Conservation (phyloP, 2,329 filamentous ascomycete species). For the Talaromyces verruculosus region DNA sequence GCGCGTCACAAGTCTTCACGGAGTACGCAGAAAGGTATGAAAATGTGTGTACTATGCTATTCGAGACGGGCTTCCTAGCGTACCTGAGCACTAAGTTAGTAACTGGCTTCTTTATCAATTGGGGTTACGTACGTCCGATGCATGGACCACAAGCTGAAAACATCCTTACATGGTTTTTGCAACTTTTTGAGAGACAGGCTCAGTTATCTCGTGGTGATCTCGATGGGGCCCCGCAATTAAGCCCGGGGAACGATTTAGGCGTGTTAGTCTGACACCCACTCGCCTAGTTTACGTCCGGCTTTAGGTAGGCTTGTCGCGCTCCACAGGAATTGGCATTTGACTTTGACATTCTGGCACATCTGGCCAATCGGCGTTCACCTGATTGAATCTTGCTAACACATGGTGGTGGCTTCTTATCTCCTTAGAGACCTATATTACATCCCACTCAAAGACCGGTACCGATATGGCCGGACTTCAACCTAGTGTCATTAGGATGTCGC, state of each 20-base stretch:
- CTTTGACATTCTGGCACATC: background rate
- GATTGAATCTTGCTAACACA: background rate
- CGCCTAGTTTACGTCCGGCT: background rate
- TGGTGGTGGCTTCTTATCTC: background rate
- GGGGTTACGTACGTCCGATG: background rate
- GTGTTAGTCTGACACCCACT: background rate
- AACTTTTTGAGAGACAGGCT: background rate
- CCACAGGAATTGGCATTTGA: background rate
- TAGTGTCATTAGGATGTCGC: background rate
- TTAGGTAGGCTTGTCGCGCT: slow-evolving; percentile 1
- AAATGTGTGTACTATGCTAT: background rate
- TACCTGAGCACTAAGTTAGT: background rate
- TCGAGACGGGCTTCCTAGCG: background rate
- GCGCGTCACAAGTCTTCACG: background rate
- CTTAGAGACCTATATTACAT: background rate
- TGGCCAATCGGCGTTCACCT: background rate
- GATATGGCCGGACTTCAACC: background rate
- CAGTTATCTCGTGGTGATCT: background rate
- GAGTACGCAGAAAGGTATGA: background rate
- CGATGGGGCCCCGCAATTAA: background rate
- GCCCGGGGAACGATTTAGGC: background rate
- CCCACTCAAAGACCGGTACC: background rate
- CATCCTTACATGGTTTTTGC: background rate
- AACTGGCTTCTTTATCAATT: background rate
- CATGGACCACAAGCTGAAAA: slow-evolving; percentile 6